These are phyloP conservation scores for Protostelium mycophagum DNA, from an alignment of 78 protist genomes.

Conservation along the genomic window DNA sequence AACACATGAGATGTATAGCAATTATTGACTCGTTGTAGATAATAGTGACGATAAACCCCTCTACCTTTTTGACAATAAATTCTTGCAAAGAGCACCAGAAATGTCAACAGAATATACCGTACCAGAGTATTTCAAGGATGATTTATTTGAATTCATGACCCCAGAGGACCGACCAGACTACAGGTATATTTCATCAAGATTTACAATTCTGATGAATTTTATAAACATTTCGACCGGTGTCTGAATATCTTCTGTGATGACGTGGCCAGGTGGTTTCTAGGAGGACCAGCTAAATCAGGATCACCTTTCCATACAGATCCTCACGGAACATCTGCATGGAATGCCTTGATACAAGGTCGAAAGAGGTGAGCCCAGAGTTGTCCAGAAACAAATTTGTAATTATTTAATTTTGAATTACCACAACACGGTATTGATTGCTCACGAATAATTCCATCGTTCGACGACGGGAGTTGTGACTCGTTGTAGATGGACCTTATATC, in stretches of 20 bases:
- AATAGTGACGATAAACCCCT: constrained; percentile 70
- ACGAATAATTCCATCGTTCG: too few relatives aligned
- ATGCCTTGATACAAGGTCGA: constrained; percentile 54
- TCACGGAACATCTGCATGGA: constrained; percentile 72
- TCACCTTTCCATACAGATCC: constrained; percentile 73
- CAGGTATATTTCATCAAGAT: too few relatives aligned
- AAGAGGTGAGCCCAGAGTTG: constrained; percentile 42
- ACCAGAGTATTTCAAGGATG: constrained; percentile 21
- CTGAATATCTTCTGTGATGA: too few relatives aligned
- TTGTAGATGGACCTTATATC: constrained; percentile 58
- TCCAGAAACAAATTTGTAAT: too few relatives aligned
- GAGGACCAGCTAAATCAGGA: constrained; percentile 71
- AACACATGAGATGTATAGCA: neutral
- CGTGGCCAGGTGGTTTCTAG: constrained; percentile 72
- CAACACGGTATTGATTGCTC: too few relatives aligned
- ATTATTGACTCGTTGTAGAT: neutral
- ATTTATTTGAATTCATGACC: constrained; percentile 39
- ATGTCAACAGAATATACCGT: constrained; percentile 32
- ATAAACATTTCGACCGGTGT: too few relatives aligned
- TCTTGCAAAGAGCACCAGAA: constrained; percentile 44
- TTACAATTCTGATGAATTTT: too few relatives aligned
- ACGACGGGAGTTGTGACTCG: neutral
- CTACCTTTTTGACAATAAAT: constrained; percentile 72
- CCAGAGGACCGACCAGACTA: constrained; percentile 44
- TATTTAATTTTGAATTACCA: too few relatives aligned